Base-by-base conservation (phyloP, 2,329 filamentous ascomycete species). In the Ophiostoma ulmi region DNA sequence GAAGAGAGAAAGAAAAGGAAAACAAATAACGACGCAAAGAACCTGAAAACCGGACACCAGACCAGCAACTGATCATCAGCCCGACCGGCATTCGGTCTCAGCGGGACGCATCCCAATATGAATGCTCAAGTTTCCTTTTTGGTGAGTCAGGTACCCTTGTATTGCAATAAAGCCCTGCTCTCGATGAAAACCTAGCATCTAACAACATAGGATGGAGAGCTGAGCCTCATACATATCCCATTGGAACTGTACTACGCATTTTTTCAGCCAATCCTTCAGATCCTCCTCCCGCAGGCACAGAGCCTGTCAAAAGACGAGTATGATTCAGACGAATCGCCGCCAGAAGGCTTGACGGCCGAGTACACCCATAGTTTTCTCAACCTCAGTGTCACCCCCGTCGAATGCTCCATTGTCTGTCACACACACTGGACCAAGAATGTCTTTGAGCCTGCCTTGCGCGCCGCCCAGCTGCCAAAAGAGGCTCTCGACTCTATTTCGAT, bases 351-450 rank as follows among this genome's bases (percentile, higher is more conserved):
- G 63, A 83, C 82, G 3, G 73, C 80, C 63, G 84, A 86, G 73
- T 81, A 83, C 73, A 85, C 85, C 77, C 91, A 95, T 80, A 88
- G 89, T 64, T 98, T 99, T 79, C 86, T 97, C 78, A 98, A 98
- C 79, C 89, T 99, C 75, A 96, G 92, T 73, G 87, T 98, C 76
- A 98, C 94, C 0, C 92, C 93, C 0, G 87, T 97, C 70, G 95
- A 97, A 80, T 97, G 93, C 81, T 97, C 93, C 4, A 86, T 99
- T 69, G 93, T 97, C 70, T 98, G 94, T 78, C 91, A 94, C 73
- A 87, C 88, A 72, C 84, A 87, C 61, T 90, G 93, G 81, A 91
- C 92, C 7, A 83, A 87, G 66, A 85, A 87, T 70, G 86, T 97
- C 71, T 97, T 98, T 76, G 83, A 87, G 69, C 93, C 93, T 0